A percentile compares a stretch with the other conserved stretches of the same genome.
Evolutionary conservation across 768 basidiomycete genomes (phyloP).

Genomic region (Pisolithus microcarpus): DNA sequence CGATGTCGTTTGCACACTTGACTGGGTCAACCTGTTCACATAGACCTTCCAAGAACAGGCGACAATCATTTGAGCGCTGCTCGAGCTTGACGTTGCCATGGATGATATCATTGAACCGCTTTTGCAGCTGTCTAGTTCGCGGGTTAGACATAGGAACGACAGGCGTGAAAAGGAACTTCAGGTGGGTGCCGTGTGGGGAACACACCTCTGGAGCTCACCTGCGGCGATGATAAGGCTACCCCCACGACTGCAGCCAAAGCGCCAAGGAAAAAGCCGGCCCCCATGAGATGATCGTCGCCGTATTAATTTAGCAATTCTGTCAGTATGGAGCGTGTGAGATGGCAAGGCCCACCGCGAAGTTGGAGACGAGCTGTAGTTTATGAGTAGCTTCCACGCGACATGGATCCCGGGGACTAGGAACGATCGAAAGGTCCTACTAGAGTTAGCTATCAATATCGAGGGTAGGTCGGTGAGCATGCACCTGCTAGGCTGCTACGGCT

Average conservation of each 20-base stretch:
- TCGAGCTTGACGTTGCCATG: conserved; percentile 22
- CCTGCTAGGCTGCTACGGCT: too few relatives aligned
- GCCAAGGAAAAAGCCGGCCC: neutral
- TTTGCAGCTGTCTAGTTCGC: conserved; percentile 25
- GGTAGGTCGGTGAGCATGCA: too few relatives aligned
- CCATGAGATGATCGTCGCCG: neutral
- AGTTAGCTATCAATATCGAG: too few relatives aligned
- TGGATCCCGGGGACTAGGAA: too few relatives aligned
- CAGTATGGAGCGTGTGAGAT: too few relatives aligned
- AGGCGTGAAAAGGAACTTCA: neutral
- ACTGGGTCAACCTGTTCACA: conserved; percentile 33
- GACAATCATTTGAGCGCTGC: conserved; percentile 12
- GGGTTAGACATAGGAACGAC: neutral
- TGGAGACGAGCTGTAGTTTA: too few relatives aligned
- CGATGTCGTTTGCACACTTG: conserved; percentile 32
- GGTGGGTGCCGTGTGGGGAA: neutral
- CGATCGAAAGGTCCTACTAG: too few relatives aligned
- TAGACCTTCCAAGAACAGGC: conserved; percentile 42
- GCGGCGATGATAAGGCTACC: neutral
- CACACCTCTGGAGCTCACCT: too few relatives aligned
- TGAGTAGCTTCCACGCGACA: too few relatives aligned
- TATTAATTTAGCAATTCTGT: neutral
- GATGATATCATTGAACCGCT: conserved; percentile 29
- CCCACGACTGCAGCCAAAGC: neutral
- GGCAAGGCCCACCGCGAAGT: too few relatives aligned